phyloP scores from a whole-genome alignment of 805 yeast species.

The Metschnikowia gruessii region DNA sequence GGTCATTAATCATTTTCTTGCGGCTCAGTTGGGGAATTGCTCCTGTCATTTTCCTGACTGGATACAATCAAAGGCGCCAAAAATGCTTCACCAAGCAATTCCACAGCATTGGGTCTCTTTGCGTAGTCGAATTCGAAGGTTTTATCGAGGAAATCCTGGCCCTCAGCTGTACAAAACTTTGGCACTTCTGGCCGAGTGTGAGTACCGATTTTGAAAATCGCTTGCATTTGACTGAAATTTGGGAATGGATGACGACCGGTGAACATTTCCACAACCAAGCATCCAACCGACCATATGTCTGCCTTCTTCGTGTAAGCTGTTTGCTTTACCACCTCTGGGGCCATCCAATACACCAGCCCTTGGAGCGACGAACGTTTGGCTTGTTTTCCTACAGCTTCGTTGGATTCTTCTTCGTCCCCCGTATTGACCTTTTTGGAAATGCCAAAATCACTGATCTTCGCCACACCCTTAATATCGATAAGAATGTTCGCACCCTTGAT shows the following conservation, averaged over 20 bases:
- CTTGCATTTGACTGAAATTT: conserved; percentile 93
- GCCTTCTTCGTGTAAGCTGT: conserved; percentile 88
- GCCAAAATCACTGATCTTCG: conserved; percentile 85
- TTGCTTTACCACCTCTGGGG: conserved; percentile 97
- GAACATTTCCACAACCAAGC: conserved; percentile 90
- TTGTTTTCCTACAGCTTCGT: conserved; percentile 26
- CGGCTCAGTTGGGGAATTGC: neutral
- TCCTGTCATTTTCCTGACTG: conserved; percentile 1
- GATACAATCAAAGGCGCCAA: conserved; percentile 47
- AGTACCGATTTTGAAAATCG: conserved; percentile 90
- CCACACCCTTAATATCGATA: conserved; percentile 75
- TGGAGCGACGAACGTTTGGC: conserved; percentile 74
- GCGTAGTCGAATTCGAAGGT: conserved; percentile 76
- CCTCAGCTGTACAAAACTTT: conserved; percentile 62
- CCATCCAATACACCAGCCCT: conserved; percentile 95
- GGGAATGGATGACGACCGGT: conserved; percentile 98
- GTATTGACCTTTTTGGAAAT: conserved; percentile 51
- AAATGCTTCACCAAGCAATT: conserved; percentile 64
- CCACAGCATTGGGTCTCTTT: conserved; percentile 71
- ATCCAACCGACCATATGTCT: conserved; percentile 97
- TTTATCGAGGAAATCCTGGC: conserved; percentile 58
- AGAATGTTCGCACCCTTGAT: conserved; percentile 86
- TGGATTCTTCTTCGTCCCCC: conserved; percentile 20
- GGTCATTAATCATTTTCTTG: neutral
- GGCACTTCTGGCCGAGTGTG: conserved; percentile 81